Evolutionary conservation across 2,329 filamentous ascomycete genomes (phyloP).

Genomic region (Tolypocladium ophioglossoides): DNA sequence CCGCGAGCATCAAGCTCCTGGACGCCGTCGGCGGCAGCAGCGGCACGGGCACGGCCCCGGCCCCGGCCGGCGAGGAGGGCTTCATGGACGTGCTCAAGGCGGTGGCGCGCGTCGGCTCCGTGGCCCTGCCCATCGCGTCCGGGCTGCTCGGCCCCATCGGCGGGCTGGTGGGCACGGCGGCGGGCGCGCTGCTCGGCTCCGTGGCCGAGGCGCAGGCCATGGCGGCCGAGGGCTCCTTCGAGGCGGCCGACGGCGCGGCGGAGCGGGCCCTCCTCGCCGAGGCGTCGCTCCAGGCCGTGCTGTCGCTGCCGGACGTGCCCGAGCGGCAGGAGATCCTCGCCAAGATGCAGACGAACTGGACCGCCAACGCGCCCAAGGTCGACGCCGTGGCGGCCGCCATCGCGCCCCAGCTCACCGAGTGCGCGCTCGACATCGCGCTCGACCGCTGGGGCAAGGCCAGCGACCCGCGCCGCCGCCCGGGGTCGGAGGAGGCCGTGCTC

Average conservation of each 20-base stretch:
- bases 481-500: not conserved
- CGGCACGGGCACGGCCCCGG: not conserved
- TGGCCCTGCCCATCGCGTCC: not conserved
- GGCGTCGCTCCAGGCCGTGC: not conserved
- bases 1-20: not conserved
- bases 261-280: not conserved
- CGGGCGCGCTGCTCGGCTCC: not conserved
- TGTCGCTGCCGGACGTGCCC: not conserved
- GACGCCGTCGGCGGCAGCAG: not conserved
- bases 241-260: not conserved
- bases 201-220: not conserved
- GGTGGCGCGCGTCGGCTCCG: not conserved
- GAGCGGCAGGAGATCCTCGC: not conserved
- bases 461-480: not conserved
- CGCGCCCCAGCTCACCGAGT: constrained; percentile 2
- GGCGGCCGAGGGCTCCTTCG: not conserved
- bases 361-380: not conserved
- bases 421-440: constrained; percentile 1
- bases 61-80: not conserved
- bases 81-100: not conserved
- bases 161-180: not conserved
- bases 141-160: not conserved
- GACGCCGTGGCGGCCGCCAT: constrained; percentile 4
- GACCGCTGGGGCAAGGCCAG: constrained; percentile 2
- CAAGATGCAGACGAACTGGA: not conserved